A percentile compares a stretch with the other conserved stretches of the same genome.
These are phyloP conservation scores for Pseudonitzschia pungens DNA, from an alignment of 108 stramenopile species.

Conservation along the genomic window DNA sequence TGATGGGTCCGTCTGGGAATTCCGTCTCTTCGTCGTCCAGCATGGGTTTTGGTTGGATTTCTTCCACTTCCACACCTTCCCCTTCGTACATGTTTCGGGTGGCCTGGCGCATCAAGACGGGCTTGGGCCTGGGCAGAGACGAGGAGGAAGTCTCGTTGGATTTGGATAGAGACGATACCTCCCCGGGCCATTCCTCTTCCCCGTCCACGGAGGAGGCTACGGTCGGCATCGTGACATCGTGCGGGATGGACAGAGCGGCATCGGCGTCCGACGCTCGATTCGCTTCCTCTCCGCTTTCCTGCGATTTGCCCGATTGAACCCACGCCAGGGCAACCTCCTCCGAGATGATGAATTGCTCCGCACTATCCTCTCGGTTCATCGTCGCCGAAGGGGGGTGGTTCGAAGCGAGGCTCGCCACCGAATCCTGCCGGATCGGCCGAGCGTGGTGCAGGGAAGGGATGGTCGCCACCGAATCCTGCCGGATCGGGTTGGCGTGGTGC, in stretches of 20 bases:
- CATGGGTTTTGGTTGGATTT: constrained; percentile 9
- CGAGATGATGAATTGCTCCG: not conserved
- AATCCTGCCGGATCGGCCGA: constrained; percentile 30
- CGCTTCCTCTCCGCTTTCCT: not conserved
- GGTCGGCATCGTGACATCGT: not conserved
- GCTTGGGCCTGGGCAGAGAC: not conserved
- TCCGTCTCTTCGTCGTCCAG: not conserved
- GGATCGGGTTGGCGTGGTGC: constrained; percentile 32
- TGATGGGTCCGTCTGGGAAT: not conserved
- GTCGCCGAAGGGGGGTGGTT: constrained; percentile 23
- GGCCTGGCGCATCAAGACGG: constrained; percentile 36
- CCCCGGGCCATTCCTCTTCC: not conserved
- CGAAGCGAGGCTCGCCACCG: constrained; percentile 31
- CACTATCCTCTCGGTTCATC: not conserved
- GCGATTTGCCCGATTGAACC: not conserved
- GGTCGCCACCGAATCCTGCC: constrained; percentile 33
- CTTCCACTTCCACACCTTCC: constrained; percentile 53
- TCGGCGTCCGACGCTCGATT: not conserved
- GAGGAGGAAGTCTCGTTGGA: not conserved
- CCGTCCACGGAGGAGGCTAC: not conserved
- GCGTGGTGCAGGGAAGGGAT: constrained; percentile 42
- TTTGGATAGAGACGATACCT: not conserved
- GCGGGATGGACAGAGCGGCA: not conserved
- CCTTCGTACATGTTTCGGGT: constrained; percentile 41
- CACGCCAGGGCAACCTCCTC: constrained; percentile 17